A percentile compares a stretch with the other conserved stretches of the same genome.
phyloP scores from a whole-genome alignment of 2,329 filamentous ascomycete genomes.

The Alternaria sp. region DNA sequence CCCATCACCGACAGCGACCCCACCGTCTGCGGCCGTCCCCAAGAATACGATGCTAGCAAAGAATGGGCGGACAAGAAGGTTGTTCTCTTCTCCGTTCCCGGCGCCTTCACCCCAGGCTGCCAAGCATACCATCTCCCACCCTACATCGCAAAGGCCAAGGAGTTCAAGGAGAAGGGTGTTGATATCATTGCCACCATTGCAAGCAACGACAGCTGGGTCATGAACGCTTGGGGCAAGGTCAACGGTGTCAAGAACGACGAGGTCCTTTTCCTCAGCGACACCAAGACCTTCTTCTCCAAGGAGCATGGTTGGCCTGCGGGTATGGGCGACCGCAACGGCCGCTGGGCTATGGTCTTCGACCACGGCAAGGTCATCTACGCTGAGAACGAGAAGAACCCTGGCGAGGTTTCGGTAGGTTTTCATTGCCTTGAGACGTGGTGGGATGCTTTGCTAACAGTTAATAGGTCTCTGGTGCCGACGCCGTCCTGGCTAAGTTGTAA shows the following conservation, averaged over 20 bases:
- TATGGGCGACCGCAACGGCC: constrained; percentile 73
- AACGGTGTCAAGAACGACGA: constrained; percentile 77
- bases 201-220: constrained; percentile 85
- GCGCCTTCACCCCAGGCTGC: constrained; percentile 88
- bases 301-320: constrained; percentile 76
- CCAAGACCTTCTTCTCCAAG: constrained; percentile 76
- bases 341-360: constrained; percentile 81
- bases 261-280: constrained; percentile 80
- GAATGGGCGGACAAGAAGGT: constrained; percentile 76
- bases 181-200: constrained; percentile 83
- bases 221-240: constrained; percentile 90
- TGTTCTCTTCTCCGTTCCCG: constrained; percentile 73
- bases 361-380: constrained; percentile 84
- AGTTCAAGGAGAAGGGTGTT: constrained; percentile 78
- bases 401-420: constrained; percentile 56
- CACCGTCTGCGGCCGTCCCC: constrained; percentile 78
- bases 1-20: constrained; percentile 77
- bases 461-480: constrained; percentile 59
- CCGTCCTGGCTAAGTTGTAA: constrained; percentile 60
- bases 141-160: constrained; percentile 78
- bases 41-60: constrained; percentile 81
- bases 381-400: constrained; percentile 70
- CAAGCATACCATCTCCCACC: constrained; percentile 81
- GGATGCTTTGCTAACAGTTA: constrained; percentile 34
- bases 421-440: neutral